phyloP scores from a whole-genome alignment of 1,284 basidiomycete species.

The Tilletia horrida region DNA sequence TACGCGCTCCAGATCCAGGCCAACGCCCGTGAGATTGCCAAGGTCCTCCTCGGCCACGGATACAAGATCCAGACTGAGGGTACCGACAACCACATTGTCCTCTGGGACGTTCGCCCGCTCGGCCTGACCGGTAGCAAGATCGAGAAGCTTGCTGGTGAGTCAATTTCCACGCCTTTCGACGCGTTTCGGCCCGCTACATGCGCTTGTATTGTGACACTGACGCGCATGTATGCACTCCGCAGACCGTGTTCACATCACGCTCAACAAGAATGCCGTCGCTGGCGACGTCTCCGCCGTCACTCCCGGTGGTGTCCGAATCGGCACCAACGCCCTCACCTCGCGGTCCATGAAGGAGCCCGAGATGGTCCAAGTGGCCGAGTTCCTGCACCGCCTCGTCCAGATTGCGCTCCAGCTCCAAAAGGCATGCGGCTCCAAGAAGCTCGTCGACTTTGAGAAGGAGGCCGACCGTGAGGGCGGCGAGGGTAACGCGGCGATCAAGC shows the following conservation, averaged over 20 bases:
- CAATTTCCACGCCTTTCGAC: not conserved
- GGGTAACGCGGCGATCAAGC: conserved; percentile 67
- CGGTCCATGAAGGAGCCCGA: conserved; percentile 86
- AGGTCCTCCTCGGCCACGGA: conserved; percentile 47
- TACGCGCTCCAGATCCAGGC: conserved; percentile 93
- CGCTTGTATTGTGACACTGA: not conserved
- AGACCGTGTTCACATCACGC: conserved; percentile 80
- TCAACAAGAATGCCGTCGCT: conserved; percentile 86
- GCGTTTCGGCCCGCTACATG: not conserved
- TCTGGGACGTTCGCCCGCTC: conserved; percentile 95
- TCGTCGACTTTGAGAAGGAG: conserved; percentile 88
- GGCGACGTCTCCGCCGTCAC: conserved; percentile 90
- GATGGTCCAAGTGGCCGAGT: conserved; percentile 77
- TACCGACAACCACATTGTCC: conserved; percentile 94
- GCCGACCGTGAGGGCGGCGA: conserved; percentile 71
- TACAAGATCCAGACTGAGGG: conserved; percentile 94
- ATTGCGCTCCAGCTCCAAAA: conserved; percentile 64
- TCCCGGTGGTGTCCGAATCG: conserved; percentile 95
- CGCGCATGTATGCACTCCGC: not conserved
- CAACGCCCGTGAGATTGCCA: conserved; percentile 51
- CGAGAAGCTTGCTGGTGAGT: conserved; percentile 77
- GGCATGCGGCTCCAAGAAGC: conserved; percentile 87
- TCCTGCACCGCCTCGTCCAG: conserved; percentile 59
- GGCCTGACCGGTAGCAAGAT: conserved; percentile 95
- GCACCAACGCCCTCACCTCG: conserved; percentile 88